Conservation (phyloP, 495 filamentous ascomycete species). For the Umbilicaria muhlenbergii region DNA sequence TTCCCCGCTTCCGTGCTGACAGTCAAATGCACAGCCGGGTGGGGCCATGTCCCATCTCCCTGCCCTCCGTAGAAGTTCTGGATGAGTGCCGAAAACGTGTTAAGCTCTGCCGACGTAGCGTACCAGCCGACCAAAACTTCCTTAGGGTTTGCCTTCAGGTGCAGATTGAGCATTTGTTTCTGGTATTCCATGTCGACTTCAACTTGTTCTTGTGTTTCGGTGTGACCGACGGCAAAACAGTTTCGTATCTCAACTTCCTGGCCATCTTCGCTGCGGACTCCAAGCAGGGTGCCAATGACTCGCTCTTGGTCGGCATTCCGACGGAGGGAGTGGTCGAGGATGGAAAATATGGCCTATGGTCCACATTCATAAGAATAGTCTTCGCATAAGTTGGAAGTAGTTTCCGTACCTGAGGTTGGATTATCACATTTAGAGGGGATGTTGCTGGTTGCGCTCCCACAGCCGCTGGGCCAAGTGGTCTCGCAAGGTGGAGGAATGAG, state of each 20-base stretch:
- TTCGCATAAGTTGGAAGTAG: background rate
- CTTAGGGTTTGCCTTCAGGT: constrained; percentile 83
- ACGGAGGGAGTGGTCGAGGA: constrained; percentile 91
- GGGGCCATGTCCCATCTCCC: constrained; percentile 89
- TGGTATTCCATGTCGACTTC: constrained; percentile 99
- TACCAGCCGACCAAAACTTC: constrained; percentile 97
- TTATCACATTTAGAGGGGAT: constrained; percentile 76
- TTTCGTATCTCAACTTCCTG: constrained; percentile 88
- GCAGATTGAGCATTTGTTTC: constrained; percentile 91
- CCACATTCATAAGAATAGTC: background rate
- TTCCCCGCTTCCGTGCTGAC: constrained; percentile 74
- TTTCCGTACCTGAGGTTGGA: constrained; percentile 78
- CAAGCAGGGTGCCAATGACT: constrained; percentile 90
- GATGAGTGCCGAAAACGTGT: constrained; percentile 94
- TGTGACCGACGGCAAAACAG: constrained; percentile 95
- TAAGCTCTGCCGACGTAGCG: constrained; percentile 85
- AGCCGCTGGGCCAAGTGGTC: constrained; percentile 68
- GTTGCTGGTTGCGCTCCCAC: constrained; percentile 68
- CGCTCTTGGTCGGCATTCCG: constrained; percentile 79
- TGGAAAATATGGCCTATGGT: constrained; percentile 75
- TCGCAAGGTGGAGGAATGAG: constrained; percentile 84
- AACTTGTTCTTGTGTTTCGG: constrained; percentile 94
- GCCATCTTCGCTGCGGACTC: constrained; percentile 85
- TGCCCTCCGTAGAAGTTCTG: constrained; percentile 98
- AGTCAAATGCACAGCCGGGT: constrained; percentile 91